phyloP scores from a whole-genome alignment of 768 basidiomycete species.

The Boletus speciosus region DNA sequence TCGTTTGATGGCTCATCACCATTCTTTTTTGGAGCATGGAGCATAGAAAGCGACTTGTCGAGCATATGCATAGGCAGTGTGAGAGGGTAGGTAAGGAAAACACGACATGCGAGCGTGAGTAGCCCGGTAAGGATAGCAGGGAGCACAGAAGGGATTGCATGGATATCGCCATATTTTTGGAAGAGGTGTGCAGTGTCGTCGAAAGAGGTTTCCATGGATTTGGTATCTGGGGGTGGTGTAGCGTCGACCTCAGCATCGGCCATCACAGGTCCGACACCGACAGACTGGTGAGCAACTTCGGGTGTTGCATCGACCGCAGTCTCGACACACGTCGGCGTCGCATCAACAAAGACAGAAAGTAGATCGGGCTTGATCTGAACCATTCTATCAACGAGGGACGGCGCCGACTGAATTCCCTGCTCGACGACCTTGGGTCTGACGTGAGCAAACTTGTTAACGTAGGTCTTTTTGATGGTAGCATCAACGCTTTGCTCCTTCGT shows the following conservation, averaged over 20 bases:
- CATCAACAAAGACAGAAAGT: conserved; percentile 47
- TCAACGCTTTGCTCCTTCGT: conserved; percentile 46
- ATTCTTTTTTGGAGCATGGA: conserved; percentile 30
- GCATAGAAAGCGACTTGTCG: conserved; percentile 35
- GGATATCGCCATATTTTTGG: conserved; percentile 24
- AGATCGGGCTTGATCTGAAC: conserved; percentile 40
- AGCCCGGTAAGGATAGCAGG: conserved; percentile 34
- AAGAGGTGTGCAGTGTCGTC: conserved; percentile 22
- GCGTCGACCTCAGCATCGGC: conserved; percentile 36
- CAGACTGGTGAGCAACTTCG: conserved; percentile 29
- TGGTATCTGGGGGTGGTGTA: conserved; percentile 17
- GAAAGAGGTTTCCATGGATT: conserved; percentile 20
- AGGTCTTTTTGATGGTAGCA: conserved; percentile 43
- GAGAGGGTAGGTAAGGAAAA: conserved; percentile 50
- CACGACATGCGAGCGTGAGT: conserved; percentile 45
- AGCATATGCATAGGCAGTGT: conserved; percentile 43
- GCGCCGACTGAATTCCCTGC: conserved; percentile 36
- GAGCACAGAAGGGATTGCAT: conserved; percentile 30
- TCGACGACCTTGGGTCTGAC: conserved; percentile 38
- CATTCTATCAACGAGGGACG: conserved; percentile 34
- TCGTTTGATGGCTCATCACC: conserved; percentile 26
- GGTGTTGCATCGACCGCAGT: conserved; percentile 46
- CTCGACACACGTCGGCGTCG: conserved; percentile 45
- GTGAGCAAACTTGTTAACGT: conserved; percentile 39
- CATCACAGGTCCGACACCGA: conserved; percentile 27